phyloP scores from a whole-genome alignment of 768 basidiomycete genomes.

The Lactarius akahatsu region DNA sequence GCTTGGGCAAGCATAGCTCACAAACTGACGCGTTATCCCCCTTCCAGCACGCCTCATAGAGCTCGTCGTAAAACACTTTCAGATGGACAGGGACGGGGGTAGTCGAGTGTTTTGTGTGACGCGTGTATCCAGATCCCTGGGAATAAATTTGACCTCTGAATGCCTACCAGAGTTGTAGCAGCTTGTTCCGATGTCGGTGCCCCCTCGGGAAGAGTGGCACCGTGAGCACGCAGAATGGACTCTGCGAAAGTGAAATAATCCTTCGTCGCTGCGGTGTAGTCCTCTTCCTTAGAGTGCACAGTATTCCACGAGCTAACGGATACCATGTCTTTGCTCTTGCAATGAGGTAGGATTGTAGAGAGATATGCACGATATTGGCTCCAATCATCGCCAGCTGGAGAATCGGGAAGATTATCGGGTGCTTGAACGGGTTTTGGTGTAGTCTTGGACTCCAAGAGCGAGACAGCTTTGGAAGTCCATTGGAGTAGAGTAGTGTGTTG shows the following conservation, averaged over 20 bases:
- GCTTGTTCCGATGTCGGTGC: not conserved
- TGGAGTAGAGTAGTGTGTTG: conserved; percentile 30
- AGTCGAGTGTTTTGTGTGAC: conserved; percentile 26
- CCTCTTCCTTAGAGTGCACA: not conserved
- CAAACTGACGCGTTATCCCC: conserved; percentile 54
- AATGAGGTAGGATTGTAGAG: not conserved
- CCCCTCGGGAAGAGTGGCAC: not conserved
- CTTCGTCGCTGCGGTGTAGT: not conserved
- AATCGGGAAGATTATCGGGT: not conserved
- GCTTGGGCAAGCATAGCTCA: conserved; percentile 51
- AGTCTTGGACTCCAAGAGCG: not conserved
- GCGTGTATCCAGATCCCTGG: conserved; percentile 33
- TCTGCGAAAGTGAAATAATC: conserved; percentile 5
- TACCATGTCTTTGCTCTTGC: not conserved
- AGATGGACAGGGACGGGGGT: conserved; percentile 38
- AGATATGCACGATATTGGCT: conserved; percentile 12
- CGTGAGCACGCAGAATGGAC: conserved; percentile 5
- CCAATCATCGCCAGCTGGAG: conserved; percentile 11
- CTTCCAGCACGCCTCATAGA: conserved; percentile 54
- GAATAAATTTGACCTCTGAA: not conserved
- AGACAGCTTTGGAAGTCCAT: conserved; percentile 21
- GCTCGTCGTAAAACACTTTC: conserved; percentile 47
- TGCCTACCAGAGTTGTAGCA: not conserved
- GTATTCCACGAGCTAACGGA: not conserved
- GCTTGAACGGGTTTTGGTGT: not conserved